Percentiles rank a stretch among this genome's conserved stretches.
Evolutionary conservation across 73 alveolate genomes (phyloP).

Genomic region (Stentor roeselii): DNA sequence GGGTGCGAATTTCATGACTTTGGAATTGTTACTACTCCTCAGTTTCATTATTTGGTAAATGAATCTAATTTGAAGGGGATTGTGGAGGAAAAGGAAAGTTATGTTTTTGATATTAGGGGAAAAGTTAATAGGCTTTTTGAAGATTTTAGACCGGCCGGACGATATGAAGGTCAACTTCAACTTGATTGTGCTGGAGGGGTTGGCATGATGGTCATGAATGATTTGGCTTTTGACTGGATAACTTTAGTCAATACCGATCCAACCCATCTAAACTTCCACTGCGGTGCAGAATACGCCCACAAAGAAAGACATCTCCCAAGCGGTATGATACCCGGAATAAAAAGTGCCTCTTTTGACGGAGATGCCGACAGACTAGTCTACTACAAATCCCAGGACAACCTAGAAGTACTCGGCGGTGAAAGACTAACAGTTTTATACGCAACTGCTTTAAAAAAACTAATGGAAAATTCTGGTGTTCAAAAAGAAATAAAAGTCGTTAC

Average conservation of each 20-base stretch:
- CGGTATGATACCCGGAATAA: slow-evolving; percentile 41
- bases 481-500: slow-evolving; percentile 31
- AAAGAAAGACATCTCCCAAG: slow-evolving; percentile 76
- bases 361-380: slow-evolving; percentile 92
- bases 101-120: neutral
- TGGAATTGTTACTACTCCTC: slow-evolving; percentile 78
- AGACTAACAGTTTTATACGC: slow-evolving; percentile 68
- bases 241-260: slow-evolving; percentile 28
- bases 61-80: slow-evolving; percentile 26
- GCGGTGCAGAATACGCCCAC: slow-evolving; percentile 90
- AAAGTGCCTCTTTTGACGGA: slow-evolving; percentile 81
- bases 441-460: slow-evolving; percentile 56
- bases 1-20: slow-evolving; percentile 39
- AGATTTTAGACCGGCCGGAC: neutral
- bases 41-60: slow-evolving; percentile 48
- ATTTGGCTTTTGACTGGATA: slow-evolving; percentile 11
- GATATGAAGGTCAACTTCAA: slow-evolving; percentile 54
- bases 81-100: neutral
- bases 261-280: slow-evolving; percentile 63
- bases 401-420: slow-evolving; percentile 75
- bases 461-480: slow-evolving; percentile 27
- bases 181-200: slow-evolving; percentile 91
- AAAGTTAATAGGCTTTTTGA: neutral
- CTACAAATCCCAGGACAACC: slow-evolving; percentile 57
- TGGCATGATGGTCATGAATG: slow-evolving; percentile 65